phyloP scores from a whole-genome alignment of 768 basidiomycete genomes.

The Guyanaporus albipodus region DNA sequence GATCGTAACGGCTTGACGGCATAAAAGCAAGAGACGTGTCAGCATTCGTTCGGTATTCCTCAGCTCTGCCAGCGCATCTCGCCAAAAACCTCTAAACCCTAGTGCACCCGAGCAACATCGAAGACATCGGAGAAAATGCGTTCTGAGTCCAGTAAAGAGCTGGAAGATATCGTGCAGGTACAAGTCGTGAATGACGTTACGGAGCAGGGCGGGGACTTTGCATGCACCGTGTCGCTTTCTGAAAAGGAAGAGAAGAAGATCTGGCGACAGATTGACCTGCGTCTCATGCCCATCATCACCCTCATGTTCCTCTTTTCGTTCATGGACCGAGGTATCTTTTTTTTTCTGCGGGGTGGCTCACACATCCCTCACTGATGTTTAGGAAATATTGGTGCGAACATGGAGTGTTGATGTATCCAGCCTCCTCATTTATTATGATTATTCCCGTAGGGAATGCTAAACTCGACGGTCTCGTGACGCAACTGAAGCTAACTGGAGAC shows the following conservation, averaged over 20 bases:
- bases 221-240: too few relatives aligned
- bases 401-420: not conserved
- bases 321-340: slow-evolving; percentile 1
- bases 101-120: too few relatives aligned
- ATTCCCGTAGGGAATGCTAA: slow-evolving; percentile 1
- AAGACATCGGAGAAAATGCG: too few relatives aligned
- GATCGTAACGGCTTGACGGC: too few relatives aligned
- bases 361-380: not conserved
- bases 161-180: too few relatives aligned
- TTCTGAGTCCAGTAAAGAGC: too few relatives aligned
- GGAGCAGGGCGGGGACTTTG: too few relatives aligned
- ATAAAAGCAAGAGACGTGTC: too few relatives aligned
- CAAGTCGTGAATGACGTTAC: too few relatives aligned
- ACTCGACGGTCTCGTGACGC: slow-evolving; percentile 1
- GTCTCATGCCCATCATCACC: slow-evolving; percentile 1
- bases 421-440: not conserved
- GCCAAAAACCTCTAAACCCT: too few relatives aligned
- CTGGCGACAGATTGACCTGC: slow-evolving; percentile 3
- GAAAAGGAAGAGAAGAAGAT: not conserved
- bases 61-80: too few relatives aligned
- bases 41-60: too few relatives aligned
- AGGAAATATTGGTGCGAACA: slow-evolving; percentile 3
- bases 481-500: slow-evolving; percentile 1
- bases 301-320: slow-evolving; percentile 2
- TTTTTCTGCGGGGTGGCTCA: not conserved